phyloP scores from a whole-genome alignment of 2,329 filamentous ascomycete genomes.

The Colletotrichum sp. region DNA sequence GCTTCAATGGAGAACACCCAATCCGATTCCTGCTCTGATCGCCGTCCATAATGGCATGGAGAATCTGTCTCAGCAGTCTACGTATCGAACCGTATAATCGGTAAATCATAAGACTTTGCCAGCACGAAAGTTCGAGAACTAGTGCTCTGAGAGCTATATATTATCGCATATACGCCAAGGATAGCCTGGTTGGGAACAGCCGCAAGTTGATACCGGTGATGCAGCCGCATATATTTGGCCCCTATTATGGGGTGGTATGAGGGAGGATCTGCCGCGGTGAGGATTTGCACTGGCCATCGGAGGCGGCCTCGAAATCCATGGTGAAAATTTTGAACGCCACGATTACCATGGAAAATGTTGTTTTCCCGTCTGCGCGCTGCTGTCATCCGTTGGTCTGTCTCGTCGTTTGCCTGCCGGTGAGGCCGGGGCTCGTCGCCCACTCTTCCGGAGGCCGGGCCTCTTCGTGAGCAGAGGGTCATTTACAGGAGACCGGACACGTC shows the following conservation, averaged over 20 bases:
- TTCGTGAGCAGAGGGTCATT: neutral
- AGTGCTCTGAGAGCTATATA: slow-evolving; percentile 5
- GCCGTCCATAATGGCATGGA: neutral
- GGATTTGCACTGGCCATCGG: neutral
- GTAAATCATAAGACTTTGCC: neutral
- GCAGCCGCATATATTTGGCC: neutral
- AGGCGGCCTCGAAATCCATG: neutral
- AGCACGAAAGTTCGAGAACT: neutral
- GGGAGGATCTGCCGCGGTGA: neutral
- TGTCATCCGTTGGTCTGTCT: neutral
- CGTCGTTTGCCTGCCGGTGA: neutral
- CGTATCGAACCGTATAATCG: neutral
- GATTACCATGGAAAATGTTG: neutral
- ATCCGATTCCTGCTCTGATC: neutral
- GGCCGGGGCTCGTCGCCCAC: neutral
- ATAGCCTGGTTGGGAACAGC: neutral
- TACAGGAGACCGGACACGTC: slow-evolving; percentile 10
- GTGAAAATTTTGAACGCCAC: neutral
- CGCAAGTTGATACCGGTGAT: neutral
- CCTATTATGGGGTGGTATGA: slow-evolving; percentile 5
- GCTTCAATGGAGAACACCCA: neutral
- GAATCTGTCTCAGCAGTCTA: neutral
- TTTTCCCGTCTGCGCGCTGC: neutral
- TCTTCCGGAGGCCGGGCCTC: neutral
- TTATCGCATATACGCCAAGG: slow-evolving; percentile 1